Evolutionary conservation across 495 filamentous ascomycete genomes (phyloP), one percentile per base, ranked within the genome.

Genomic region (Penicillium paxilli): DNA sequence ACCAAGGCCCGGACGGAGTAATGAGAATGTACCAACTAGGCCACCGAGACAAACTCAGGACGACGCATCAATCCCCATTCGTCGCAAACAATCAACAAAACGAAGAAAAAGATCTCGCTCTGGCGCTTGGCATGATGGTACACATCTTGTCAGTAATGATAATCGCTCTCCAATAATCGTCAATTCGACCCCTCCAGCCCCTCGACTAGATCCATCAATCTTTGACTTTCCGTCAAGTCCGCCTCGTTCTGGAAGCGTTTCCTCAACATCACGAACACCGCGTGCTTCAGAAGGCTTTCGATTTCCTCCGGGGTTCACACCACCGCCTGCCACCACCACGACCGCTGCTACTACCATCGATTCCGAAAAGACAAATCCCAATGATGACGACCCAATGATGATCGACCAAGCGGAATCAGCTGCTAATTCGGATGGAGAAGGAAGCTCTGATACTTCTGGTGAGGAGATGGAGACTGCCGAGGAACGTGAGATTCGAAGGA

Each of bases 171-270:
- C 57, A 23, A 65, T 72, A n/a, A 54, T 74, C 7, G 68, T 73
- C 33, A 64, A 58, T 30, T 38, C 46, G 12, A 49, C 59, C 17
- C 41, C 59, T 7, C 33, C 33, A 11, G 49, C 54, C 6, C n/a
- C n/a, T n/a, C 47, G 47, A 5, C 33, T 56, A 9, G 50, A 41
- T 5, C 17, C 19, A 4, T 60, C 65, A 9, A 46, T 66, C n/a
- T 66, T 60, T 20, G 64, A 76, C 37, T 51, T 76, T 16, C 60
- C 68, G 1, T 70, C 65, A 19, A 80, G 75, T 21, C 76, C 79
- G 11, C 74, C 75, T 24, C 66, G 65, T 24, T 70, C 77, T 22
- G 64, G 64, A 16, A 67, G 67, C 57, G 51, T 59, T 2, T 70
- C 66, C 5, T 68, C 73, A 1, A 37, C 11, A 7, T 57, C 48